Evolutionary conservation across 2,329 filamentous ascomycete genomes (phyloP).

Genomic region (Colletotrichum australisinense): DNA sequence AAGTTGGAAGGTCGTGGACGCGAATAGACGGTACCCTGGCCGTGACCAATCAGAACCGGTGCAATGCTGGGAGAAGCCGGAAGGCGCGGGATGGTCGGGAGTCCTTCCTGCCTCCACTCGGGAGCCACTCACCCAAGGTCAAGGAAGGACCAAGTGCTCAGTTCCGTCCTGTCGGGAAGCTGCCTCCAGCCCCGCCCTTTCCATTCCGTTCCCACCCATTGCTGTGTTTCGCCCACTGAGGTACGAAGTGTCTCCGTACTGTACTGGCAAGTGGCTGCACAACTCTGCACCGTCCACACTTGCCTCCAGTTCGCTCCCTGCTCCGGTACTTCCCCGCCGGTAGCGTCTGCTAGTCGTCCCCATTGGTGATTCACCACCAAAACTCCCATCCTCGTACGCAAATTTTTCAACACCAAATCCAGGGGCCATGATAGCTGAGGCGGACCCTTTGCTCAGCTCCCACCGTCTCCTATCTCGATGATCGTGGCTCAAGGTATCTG

Average conservation of each 20-base stretch:
- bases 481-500: neutral
- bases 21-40: slow-evolving; percentile 4
- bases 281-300: neutral
- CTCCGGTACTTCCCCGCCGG: slow-evolving; percentile 23
- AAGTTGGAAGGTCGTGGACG: slow-evolving; percentile 29
- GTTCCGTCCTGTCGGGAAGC: slow-evolving; percentile 33
- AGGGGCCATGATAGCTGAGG: slow-evolving; percentile 13
- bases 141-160: neutral
- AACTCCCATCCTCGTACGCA: slow-evolving; percentile 7
- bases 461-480: neutral
- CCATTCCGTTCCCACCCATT: neutral
- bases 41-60: slow-evolving; percentile 9
- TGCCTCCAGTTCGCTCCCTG: neutral
- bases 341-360: slow-evolving; percentile 13
- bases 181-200: slow-evolving; percentile 16
- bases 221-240: neutral
- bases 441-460: neutral
- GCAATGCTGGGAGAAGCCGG: slow-evolving; percentile 31
- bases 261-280: neutral
- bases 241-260: no score
- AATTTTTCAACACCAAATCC: slow-evolving; percentile 24
- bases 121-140: neutral
- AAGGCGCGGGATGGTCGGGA: slow-evolving; percentile 26
- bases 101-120: neutral
- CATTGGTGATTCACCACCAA: slow-evolving; percentile 30